Evolutionary conservation across 495 filamentous ascomycete species (phyloP).

Genomic region (Xylaria flabelliformis): DNA sequence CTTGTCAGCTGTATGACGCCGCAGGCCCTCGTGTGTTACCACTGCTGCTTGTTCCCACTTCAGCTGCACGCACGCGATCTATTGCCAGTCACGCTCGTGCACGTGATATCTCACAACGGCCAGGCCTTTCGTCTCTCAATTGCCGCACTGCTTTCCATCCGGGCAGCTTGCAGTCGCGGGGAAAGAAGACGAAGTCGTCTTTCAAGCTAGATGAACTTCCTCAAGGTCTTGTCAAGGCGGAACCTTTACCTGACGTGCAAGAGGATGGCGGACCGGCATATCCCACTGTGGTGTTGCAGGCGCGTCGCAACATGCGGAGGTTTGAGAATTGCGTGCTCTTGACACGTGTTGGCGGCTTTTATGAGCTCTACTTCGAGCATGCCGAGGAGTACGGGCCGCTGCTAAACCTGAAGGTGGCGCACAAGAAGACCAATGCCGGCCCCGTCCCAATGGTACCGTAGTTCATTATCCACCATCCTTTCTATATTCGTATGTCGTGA

Average conservation of each 20-base stretch:
- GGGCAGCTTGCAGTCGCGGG: slow-evolving; percentile 27
- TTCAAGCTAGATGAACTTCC: slow-evolving; percentile 69
- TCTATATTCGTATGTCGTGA: slow-evolving; percentile 16
- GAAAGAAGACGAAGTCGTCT: slow-evolving; percentile 55
- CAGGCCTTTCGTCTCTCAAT: background rate
- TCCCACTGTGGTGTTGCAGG: slow-evolving; percentile 87
- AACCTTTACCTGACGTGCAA: slow-evolving; percentile 40
- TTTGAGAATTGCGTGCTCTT: slow-evolving; percentile 89
- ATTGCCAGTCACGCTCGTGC: slow-evolving; percentile 16
- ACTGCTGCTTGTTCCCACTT: background rate
- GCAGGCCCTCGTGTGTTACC: slow-evolving; percentile 7
- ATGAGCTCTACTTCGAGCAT: slow-evolving; percentile 96
- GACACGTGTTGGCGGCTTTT: slow-evolving; percentile 92
- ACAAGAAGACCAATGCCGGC: slow-evolving; percentile 75
- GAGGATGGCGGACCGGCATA: slow-evolving; percentile 66
- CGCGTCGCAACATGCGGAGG: slow-evolving; percentile 86
- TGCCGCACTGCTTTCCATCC: background rate
- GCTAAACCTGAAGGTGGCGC: slow-evolving; percentile 86
- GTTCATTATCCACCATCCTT: slow-evolving; percentile 20
- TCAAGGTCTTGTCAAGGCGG: slow-evolving; percentile 57
- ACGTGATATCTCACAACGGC: slow-evolving; percentile 7
- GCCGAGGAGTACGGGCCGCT: slow-evolving; percentile 86
- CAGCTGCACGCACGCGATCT: slow-evolving; percentile 9
- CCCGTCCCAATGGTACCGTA: slow-evolving; percentile 75
- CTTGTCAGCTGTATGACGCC: slow-evolving; percentile 20